These are phyloP conservation scores for Suillus ampliporus DNA, from an alignment of 768 basidiomycete genomes.

Conservation along the genomic window DNA sequence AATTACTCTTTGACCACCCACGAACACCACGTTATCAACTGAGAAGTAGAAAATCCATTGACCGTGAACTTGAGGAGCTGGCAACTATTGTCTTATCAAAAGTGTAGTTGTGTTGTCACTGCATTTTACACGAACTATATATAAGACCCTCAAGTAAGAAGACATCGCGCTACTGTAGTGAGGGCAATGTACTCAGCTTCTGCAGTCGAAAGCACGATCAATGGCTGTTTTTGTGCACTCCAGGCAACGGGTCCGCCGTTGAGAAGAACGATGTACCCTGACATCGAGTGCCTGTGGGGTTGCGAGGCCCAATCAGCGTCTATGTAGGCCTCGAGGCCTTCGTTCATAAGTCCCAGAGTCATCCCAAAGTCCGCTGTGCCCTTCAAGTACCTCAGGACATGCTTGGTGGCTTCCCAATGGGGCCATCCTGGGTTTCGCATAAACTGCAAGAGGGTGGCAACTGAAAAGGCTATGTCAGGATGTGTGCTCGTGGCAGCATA, in stretches of 20 bases:
- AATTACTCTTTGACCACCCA: too few relatives aligned
- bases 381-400: conserved; percentile 19
- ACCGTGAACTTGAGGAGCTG: too few relatives aligned
- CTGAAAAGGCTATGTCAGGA: conserved; percentile 36
- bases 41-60: too few relatives aligned
- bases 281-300: conserved; percentile 29
- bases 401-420: conserved; percentile 10
- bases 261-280: conserved; percentile 29
- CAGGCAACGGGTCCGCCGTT: conserved; percentile 18
- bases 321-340: conserved; percentile 13
- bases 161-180: too few relatives aligned
- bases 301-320: conserved; percentile 35
- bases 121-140: too few relatives aligned
- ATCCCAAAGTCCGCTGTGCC: conserved; percentile 8
- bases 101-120: too few relatives aligned
- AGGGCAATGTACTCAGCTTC: too few relatives aligned
- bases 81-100: too few relatives aligned
- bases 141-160: too few relatives aligned
- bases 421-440: not conserved
- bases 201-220: conserved; percentile 30
- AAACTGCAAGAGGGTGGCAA: conserved; percentile 10
- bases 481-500: conserved; percentile 42
- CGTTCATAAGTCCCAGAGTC: not conserved
- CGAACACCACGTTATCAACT: too few relatives aligned
- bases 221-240: conserved; percentile 27